A percentile compares a stretch with the other conserved stretches of the same genome.
Evolutionary conservation across 2,329 filamentous ascomycete genomes (phyloP).

Genomic region (Diaporthe vaccinii): DNA sequence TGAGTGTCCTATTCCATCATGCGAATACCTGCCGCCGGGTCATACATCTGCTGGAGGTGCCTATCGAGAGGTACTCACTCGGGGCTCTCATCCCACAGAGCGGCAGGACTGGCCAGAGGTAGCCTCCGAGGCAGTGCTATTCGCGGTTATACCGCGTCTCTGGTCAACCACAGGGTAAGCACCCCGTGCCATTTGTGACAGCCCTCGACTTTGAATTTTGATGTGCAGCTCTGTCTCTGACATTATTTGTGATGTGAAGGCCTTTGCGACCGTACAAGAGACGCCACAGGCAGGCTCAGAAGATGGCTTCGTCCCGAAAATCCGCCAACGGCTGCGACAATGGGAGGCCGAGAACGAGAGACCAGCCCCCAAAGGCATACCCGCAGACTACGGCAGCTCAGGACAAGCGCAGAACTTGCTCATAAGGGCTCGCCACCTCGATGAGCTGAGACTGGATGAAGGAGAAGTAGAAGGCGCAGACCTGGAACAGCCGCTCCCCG

Average conservation of each 20-base stretch:
- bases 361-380: slow-evolving; percentile 42
- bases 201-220: not conserved
- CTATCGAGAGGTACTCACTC: slow-evolving; percentile 32
- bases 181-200: slow-evolving; percentile 18
- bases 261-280: slow-evolving; percentile 36
- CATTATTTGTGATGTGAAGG: not conserved
- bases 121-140: slow-evolving; percentile 14
- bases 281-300: not conserved
- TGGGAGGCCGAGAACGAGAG: slow-evolving; percentile 57
- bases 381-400: slow-evolving; percentile 47
- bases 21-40: slow-evolving; percentile 44
- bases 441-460: slow-evolving; percentile 46
- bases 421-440: slow-evolving; percentile 51
- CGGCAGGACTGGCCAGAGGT: slow-evolving; percentile 16
- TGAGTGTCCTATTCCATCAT: slow-evolving; percentile 46
- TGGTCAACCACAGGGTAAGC: slow-evolving; percentile 19
- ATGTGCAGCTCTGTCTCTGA: not conserved
- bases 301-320: slow-evolving; percentile 39
- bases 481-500: slow-evolving; percentile 49
- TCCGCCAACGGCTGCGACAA: slow-evolving; percentile 57
- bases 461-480: slow-evolving; percentile 40
- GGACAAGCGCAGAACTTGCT: slow-evolving; percentile 52
- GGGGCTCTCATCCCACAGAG: not conserved
- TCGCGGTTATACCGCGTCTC: slow-evolving; percentile 7
- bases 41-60: slow-evolving; percentile 53